Evolutionary conservation across 306 rosid genomes (phyloP), one percentile per base, ranked within the genome.

Genomic region (Phaseolus lunatus): DNA sequence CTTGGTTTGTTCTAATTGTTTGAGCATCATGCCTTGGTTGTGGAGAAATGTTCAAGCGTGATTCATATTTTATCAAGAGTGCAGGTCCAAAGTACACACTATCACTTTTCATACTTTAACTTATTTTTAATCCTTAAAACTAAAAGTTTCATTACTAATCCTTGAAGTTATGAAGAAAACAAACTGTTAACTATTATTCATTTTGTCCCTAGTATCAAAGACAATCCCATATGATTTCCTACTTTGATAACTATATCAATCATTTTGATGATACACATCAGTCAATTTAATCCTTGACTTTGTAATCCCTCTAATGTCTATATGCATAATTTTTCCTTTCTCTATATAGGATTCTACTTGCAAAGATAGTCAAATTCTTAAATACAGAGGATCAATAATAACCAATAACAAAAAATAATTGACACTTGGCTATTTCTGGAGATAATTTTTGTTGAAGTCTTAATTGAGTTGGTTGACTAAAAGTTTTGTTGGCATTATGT

Each of bases 381-480:
- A 26, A 14, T 15, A 26, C 35, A 24, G 16, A n/a, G n/a, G n/a
- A n/a, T n/a, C n/a, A n/a, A n/a, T n/a, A n/a, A n/a, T n/a, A n/a
- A n/a, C n/a, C n/a, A n/a, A n/a, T n/a, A 59, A 59, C 29, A 16
- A 29, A 2, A 29, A 29, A 31, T 31, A 29, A 29, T 29, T 61
- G 44, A 23, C 67, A 29, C 23, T 23, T 61, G 67, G 22, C 7
- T 7, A 31, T 3, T 61, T 61, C 1, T 31, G 5, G 67, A 9
- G 23, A 31, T 61, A 16, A 7, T 16, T 61, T 16, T 15, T 29
- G n/a, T 16, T 29, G 7, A 31, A 61, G 67, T 8, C 11, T 5
- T 57, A 4, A 13, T 24, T 57, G 63, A 54, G 64, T 24, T 58
- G 43, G 67, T 61, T 29, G 67, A 61, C 67, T 16, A 26, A 27